These are phyloP conservation scores for Ceratocystis lukuohia DNA, from an alignment of 2,329 filamentous ascomycete genomes.

Conservation along the genomic window DNA sequence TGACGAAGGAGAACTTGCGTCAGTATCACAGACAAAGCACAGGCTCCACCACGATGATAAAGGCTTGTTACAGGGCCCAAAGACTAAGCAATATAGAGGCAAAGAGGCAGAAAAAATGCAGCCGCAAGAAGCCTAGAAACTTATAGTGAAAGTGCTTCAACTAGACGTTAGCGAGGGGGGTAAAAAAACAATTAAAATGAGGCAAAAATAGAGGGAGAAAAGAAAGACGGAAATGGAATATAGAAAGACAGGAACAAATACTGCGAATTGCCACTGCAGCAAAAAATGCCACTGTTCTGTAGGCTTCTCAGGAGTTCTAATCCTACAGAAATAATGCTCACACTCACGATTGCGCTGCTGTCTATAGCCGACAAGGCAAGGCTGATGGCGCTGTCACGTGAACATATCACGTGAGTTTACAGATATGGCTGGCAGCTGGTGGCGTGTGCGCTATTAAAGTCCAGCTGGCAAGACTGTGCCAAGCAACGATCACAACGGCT, in stretches of 20 bases:
- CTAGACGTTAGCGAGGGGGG: neutral
- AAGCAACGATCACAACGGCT: neutral
- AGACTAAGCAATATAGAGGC: neutral
- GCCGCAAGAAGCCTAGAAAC: neutral
- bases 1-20: neutral
- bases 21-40: neutral
- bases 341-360: neutral
- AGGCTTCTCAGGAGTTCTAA: slow-evolving; percentile 11
- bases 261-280: neutral
- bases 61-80: neutral
- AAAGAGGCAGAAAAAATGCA: neutral
- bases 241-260: neutral
- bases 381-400: neutral
- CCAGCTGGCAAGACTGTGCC: neutral
- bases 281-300: slow-evolving; percentile 1
- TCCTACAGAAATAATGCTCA: neutral
- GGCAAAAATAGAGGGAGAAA: neutral
- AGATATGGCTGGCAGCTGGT: neutral
- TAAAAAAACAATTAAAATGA: neutral
- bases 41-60: slow-evolving; percentile 5
- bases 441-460: neutral
- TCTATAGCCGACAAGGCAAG: neutral
- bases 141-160: neutral
- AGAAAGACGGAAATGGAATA: neutral
- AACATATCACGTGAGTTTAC: neutral